Base-by-base conservation (phyloP, 805 yeast genomes). In the Wickerhamiella qilinensis region DNA sequence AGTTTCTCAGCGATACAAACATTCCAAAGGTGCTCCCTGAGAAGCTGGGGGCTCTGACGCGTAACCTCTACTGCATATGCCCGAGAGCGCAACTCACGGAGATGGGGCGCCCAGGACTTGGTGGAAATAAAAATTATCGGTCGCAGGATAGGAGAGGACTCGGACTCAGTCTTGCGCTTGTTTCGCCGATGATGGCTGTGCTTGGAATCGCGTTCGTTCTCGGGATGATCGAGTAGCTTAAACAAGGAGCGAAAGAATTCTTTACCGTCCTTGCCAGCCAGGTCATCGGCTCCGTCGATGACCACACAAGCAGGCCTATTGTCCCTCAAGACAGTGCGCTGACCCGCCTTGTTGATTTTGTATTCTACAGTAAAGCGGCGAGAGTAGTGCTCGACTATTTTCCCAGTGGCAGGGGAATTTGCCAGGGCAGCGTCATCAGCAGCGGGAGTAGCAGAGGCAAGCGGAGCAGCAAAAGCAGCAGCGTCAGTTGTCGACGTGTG, bases 221-320 rank as follows among this genome's bases (percentile, higher is more conserved):
- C 16, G 16, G 6, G 14, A 2, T 27, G 25, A 6, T 37, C 30
- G 17, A n/a, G 11, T 4, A 33, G 35, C 16, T 20, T 9, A 18
- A 33, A 17, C 2, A 39, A n/a, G 11, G 30, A 27, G 11, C 35
- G 30, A 6, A 19, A 9, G 17, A 39, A 35, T 15, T 36, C 25
- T 3, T 30, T 27, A 3, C 30, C 36, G 20, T 39, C 42, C 3
- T 27, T n/a, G 2, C 36, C 38, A 2, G 20, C n/a, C 31, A 35
- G 22, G 3, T 33, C 36, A 24, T 39, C 42, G n/a, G 19, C 20
- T 20, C 40, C 33, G 14, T 39, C 42, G 24, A 39, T n/a, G 12
- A 25, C 12, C 4, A 39, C 38, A 25, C 42, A 39, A 4, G 34
- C 39, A 5, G 42, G 42, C 3, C 41, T 32, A 9, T 32, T 28